These are phyloP conservation scores for Leccinum incarnatum DNA, from an alignment of 768 basidiomycete species.

Conservation along the genomic window DNA sequence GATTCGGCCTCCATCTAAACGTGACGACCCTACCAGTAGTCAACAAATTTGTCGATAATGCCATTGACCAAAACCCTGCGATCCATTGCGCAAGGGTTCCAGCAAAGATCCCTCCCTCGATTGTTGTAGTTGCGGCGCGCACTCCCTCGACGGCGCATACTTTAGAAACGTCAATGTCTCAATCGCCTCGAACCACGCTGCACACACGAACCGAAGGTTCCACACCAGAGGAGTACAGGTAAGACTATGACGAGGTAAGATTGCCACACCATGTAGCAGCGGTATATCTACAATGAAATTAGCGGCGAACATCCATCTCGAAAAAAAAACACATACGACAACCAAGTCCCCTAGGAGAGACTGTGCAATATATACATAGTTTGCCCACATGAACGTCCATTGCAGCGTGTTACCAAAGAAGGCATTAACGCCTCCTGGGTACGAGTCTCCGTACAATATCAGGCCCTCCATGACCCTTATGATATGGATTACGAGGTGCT, in stretches of 20 bases:
- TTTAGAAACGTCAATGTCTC: not conserved
- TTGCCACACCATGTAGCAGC: constrained; percentile 35
- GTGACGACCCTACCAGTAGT: constrained; percentile 27
- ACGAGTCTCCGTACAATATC: constrained; percentile 15
- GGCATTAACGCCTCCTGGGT: constrained; percentile 17
- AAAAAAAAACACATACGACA: constrained; percentile 19
- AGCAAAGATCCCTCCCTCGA: constrained; percentile 25
- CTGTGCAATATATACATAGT: constrained; percentile 22
- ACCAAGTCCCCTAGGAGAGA: constrained; percentile 32
- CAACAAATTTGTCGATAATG: constrained; percentile 33
- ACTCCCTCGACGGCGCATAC: constrained; percentile 21
- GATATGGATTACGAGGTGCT: constrained; percentile 30
- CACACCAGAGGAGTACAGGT: constrained; percentile 30
- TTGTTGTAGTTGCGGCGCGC: constrained; percentile 12
- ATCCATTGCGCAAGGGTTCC: constrained; percentile 32
- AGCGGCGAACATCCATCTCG: not conserved
- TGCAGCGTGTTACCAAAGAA: constrained; percentile 29
- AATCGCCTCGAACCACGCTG: not conserved
- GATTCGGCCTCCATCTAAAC: not conserved
- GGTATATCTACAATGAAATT: constrained; percentile 21
- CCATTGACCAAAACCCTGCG: constrained; percentile 31
- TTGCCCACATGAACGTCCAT: constrained; percentile 30
- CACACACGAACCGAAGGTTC: constrained; percentile 20
- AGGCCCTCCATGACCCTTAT: constrained; percentile 28
- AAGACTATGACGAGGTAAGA: constrained; percentile 24